Percentiles rank a stretch among this genome's conserved stretches.
Evolutionary conservation across 208 protist genomes (phyloP).

Genomic region (Phytomonas sp.): DNA sequence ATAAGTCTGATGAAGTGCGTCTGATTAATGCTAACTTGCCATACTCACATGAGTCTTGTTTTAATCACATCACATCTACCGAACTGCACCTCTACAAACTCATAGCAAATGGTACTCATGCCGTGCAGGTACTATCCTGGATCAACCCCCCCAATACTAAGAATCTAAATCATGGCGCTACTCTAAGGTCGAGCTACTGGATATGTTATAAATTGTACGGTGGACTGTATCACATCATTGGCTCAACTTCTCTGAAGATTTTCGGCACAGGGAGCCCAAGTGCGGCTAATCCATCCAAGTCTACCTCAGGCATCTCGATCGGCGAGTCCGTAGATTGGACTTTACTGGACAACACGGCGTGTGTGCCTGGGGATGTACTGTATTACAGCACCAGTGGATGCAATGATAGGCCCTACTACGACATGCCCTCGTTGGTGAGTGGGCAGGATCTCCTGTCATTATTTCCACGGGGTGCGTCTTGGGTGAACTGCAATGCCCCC

Average conservation of each 20-base stretch:
- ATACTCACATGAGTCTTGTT: slow-evolving; percentile 24
- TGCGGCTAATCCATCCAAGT: slow-evolving; percentile 31
- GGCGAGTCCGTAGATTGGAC: slow-evolving; percentile 67
- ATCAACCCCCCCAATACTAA: background rate
- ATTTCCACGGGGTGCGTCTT: slow-evolving; percentile 19
- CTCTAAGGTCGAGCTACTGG: slow-evolving; percentile 30
- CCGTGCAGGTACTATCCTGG: slow-evolving; percentile 35
- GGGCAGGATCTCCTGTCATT: slow-evolving; percentile 4
- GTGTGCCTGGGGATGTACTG: slow-evolving; percentile 24
- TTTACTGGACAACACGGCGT: slow-evolving; percentile 18
- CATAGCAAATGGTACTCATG: slow-evolving; percentile 61
- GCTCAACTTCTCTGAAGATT: slow-evolving; percentile 19
- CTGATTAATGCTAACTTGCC: slow-evolving; percentile 26
- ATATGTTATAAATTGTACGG: slow-evolving; percentile 86
- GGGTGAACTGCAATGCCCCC: slow-evolving; percentile 20
- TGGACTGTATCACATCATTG: slow-evolving; percentile 68
- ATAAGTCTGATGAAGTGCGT: slow-evolving; percentile 29
- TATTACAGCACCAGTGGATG: slow-evolving; percentile 73
- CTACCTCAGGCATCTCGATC: slow-evolving; percentile 22
- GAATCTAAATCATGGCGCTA: background rate
- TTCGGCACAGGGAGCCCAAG: slow-evolving; percentile 29
- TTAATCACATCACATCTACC: slow-evolving; percentile 11
- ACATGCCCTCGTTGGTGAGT: background rate
- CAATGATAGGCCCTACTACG: slow-evolving; percentile 68
- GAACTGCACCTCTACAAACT: slow-evolving; percentile 35